Evolutionary conservation across 371 early-diverging fungal genomes (phyloP).

Genomic region (Actinomucor elegans): DNA sequence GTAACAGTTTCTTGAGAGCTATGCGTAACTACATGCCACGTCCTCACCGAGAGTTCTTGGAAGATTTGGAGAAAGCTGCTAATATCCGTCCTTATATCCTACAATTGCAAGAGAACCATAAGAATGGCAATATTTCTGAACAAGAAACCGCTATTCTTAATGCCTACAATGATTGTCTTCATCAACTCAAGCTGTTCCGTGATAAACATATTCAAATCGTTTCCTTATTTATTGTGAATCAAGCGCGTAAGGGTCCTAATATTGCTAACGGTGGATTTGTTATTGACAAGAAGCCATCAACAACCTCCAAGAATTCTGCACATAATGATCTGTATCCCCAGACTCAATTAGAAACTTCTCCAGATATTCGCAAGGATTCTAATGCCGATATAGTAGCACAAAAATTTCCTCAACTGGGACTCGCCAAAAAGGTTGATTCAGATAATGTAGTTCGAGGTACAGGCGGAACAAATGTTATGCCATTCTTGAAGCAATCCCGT

Average conservation of each 20-base stretch:
- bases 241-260: conserved; percentile 77
- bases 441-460: conserved; percentile 81
- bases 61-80: conserved; percentile 68
- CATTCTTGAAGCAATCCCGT: conserved; percentile 75
- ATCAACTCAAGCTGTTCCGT: conserved; percentile 82
- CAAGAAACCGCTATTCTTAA: conserved; percentile 36
- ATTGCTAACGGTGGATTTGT: conserved; percentile 63
- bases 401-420: conserved; percentile 48
- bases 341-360: conserved; percentile 47
- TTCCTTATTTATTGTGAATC: conserved; percentile 87
- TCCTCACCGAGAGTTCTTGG: conserved; percentile 83
- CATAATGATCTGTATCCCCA: conserved; percentile 56
- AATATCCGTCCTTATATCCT: conserved; percentile 61
- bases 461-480: conserved; percentile 94
- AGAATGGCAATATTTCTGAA: conserved; percentile 7
- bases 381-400: conserved; percentile 36
- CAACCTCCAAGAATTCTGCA: conserved; percentile 1
- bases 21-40: conserved; percentile 96
- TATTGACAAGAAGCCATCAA: conserved; percentile 22
- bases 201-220: conserved; percentile 93
- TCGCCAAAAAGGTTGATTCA: conserved; percentile 59
- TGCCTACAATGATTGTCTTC: conserved; percentile 79
- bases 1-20: conserved; percentile 69
- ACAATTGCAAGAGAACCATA: conserved; percentile 30
- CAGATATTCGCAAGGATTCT: conserved; percentile 29